These are phyloP conservation scores for Ottelia alismoides DNA, from an alignment of 106 monocot species.

Conservation along the genomic window DNA sequence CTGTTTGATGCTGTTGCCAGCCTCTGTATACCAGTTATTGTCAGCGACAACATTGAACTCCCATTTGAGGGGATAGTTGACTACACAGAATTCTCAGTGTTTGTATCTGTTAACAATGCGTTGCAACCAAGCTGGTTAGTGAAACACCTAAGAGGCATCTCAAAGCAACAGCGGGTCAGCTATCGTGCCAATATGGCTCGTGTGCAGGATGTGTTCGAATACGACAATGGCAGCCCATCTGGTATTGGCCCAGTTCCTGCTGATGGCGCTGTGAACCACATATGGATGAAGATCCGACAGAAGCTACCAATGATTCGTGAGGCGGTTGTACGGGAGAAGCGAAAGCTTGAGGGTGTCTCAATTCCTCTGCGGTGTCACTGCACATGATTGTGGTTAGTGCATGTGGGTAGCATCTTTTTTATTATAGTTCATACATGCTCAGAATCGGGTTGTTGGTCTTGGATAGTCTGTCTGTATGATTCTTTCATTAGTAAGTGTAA, in stretches of 20 bases:
- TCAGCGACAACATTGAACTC: conserved; percentile 82
- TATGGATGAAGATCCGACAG: conserved; percentile 77
- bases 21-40: conserved; percentile 85
- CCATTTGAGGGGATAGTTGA: conserved; percentile 95
- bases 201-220: conserved; percentile 66
- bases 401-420: too few species aligned
- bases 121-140: conserved; percentile 59
- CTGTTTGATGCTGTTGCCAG: conserved; percentile 85
- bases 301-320: conserved; percentile 70
- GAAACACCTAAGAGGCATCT: conserved; percentile 33
- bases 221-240: conserved; percentile 43
- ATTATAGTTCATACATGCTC: too few species aligned
- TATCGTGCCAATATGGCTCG: conserved; percentile 48
- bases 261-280: conserved; percentile 70
- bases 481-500: too few species aligned
- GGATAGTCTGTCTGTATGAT: too few species aligned
- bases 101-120: conserved; percentile 47
- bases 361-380: conserved; percentile 78
- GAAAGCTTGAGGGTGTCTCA: conserved; percentile 50
- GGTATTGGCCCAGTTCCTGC: conserved; percentile 33
- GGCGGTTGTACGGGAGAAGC: conserved; percentile 40
- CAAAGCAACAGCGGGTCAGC: conserved; percentile 21
- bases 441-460: too few species aligned
- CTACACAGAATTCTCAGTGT: conserved; percentile 64
- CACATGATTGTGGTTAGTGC: conserved; percentile 27